Evolutionary conservation across 2,329 filamentous ascomycete species (phyloP), one percentile per base, ranked within the genome.

Genomic region (Cadophora gregata): DNA sequence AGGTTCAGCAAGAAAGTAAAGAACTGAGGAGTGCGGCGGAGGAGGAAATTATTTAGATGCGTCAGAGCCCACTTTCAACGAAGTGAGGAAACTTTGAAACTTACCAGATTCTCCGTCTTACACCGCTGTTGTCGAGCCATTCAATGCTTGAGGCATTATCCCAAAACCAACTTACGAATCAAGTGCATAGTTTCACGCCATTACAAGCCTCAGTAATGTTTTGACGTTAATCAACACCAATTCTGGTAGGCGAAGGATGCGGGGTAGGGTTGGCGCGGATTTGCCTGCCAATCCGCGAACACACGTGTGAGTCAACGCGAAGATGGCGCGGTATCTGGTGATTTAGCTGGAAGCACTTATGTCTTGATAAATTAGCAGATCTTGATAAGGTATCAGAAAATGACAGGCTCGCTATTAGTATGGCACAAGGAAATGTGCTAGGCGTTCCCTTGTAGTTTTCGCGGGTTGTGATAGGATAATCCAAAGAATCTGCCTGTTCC

Each of bases 291-390:
- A 45, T 60, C 58, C 58, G 24, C 42, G 24, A 48, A 33, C 19
- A 31, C 59, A 50, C 59, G 38, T 61, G 24, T 61, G 59, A 61
- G 42, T 61, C 59, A 61, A 62, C 62, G 51, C 62, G 51, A 58
- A 58, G 48, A 27, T 63, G 51, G 62, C 62, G 51, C 62, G 61
- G 58, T 27, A 48, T 45, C 58, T 60, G 42, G 42, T 60, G 36
- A 60, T 53, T 14, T 1, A 53, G 50, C 50, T 53, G 50, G 31
- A 42, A 16, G 14, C 1, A 42, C 3, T 42, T 2, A 12, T 16
- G 6, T 42, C 2, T 19, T 16, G 12, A 42, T 16, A 42, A 16
- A 4, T n/a, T n/a, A n/a, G n/a, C n/a, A n/a, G n/a, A n/a, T n/a
- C n/a, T n/a, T n/a, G n/a, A n/a, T n/a, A n/a, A n/a, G n/a, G n/a